These are phyloP conservation scores for Uronychia binucleata DNA, from an alignment of 73 alveolate species.

Conservation along the genomic window DNA sequence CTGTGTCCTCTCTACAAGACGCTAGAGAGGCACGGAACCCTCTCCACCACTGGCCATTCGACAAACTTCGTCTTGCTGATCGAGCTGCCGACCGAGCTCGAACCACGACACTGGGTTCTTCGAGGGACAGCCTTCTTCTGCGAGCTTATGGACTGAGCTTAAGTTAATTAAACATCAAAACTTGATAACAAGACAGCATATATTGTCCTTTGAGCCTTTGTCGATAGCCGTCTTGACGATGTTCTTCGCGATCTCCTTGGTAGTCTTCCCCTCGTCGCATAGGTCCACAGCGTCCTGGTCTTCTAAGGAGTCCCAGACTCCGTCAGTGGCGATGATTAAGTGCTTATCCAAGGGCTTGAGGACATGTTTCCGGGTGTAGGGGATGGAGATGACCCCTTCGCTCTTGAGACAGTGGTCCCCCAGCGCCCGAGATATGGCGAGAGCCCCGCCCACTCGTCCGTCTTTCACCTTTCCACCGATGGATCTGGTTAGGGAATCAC, in stretches of 20 bases:
- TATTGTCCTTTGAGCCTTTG: constrained; percentile 86
- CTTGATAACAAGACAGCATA: constrained; percentile 69
- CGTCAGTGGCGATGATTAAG: constrained; percentile 66
- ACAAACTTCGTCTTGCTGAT: constrained; percentile 96
- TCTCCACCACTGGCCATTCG: constrained; percentile 98
- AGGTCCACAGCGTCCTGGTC: constrained; percentile 56
- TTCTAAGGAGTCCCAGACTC: constrained; percentile 58
- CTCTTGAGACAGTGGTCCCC: constrained; percentile 94
- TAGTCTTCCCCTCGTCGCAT: constrained; percentile 40
- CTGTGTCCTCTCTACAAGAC: constrained; percentile 98
- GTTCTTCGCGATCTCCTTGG: constrained; percentile 73
- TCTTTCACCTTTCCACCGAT: constrained; percentile 81
- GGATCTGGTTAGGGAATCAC: constrained; percentile 12
- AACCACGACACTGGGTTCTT: constrained; percentile 93
- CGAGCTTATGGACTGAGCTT: constrained; percentile 88
- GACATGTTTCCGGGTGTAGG: constrained; percentile 43
- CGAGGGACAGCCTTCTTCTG: constrained; percentile 97
- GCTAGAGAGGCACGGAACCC: constrained; percentile 98
- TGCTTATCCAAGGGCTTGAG: constrained; percentile 48
- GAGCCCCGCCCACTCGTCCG: constrained; percentile 93
- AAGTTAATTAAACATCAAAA: constrained; percentile 21
- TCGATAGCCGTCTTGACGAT: constrained; percentile 73
- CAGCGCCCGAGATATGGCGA: constrained; percentile 94
- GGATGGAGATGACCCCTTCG: constrained; percentile 61
- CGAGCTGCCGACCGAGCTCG: constrained; percentile 79